These are phyloP conservation scores for Medicago arabica DNA, from an alignment of 306 rosid species.

Conservation along the genomic window DNA sequence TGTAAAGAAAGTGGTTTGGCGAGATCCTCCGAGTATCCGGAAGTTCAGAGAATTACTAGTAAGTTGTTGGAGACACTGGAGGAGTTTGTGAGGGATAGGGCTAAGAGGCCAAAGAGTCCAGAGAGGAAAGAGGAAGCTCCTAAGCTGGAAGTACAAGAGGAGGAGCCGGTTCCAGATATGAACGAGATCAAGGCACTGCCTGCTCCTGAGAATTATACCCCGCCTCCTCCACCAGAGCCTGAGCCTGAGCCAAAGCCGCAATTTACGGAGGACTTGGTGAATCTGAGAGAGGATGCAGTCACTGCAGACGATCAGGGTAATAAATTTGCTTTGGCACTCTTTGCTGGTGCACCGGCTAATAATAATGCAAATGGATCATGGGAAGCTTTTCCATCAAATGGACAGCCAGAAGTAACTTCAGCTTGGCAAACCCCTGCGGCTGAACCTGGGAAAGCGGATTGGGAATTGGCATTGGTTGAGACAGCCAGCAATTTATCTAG, in stretches of 20 bases:
- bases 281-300: slow-evolving; percentile 77
- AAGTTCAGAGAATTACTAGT: slow-evolving; percentile 86
- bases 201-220: slow-evolving; percentile 82
- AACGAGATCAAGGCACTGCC: slow-evolving; percentile 94
- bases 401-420: slow-evolving; percentile 85
- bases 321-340: slow-evolving; percentile 82
- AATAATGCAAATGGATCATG: slow-evolving; percentile 81
- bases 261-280: slow-evolving; percentile 69
- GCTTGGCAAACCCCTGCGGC: slow-evolving; percentile 99
- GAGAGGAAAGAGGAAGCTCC: slow-evolving; percentile 75
- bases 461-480: slow-evolving; percentile 98
- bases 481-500: slow-evolving; percentile 80
- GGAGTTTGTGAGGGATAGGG: slow-evolving; percentile 95
- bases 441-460: slow-evolving; percentile 86
- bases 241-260: slow-evolving; percentile 60
- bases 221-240: slow-evolving; percentile 78
- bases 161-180: slow-evolving; percentile 80
- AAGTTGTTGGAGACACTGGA: slow-evolving; percentile 90
- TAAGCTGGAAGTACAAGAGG: slow-evolving; percentile 59
- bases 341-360: slow-evolving; percentile 75
- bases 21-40: slow-evolving; percentile 93
- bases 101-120: slow-evolving; percentile 86
- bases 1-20: slow-evolving; percentile 87
- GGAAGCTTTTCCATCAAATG: slow-evolving; percentile 94
- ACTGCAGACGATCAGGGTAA: slow-evolving; percentile 90